These are phyloP conservation scores for Leccinum proximum DNA, from an alignment of 1,284 basidiomycete species.

Conservation along the genomic window DNA sequence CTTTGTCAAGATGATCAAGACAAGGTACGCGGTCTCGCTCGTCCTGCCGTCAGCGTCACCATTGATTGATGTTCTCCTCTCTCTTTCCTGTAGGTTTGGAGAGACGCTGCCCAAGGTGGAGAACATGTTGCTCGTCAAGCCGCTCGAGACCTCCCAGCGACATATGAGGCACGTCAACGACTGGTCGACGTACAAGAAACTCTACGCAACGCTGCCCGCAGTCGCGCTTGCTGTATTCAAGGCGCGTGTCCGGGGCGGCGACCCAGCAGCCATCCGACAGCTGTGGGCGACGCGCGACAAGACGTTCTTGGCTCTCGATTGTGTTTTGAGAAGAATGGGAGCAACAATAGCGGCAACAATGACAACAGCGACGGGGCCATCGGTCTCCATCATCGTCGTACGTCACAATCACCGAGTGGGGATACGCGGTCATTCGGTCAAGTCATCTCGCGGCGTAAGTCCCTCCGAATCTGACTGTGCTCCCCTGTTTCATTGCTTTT, in stretches of 20 bases:
- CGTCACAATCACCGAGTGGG: constrained; percentile 57
- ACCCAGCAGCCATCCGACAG: constrained; percentile 61
- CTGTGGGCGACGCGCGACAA: constrained; percentile 72
- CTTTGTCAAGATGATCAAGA: constrained; percentile 79
- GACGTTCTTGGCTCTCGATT: constrained; percentile 72
- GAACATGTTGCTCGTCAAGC: constrained; percentile 60
- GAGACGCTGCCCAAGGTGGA: constrained; percentile 68
- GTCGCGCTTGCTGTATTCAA: constrained; percentile 69
- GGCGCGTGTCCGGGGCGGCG: constrained; percentile 63
- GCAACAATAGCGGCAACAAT: background rate
- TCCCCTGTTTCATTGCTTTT: too few species aligned
- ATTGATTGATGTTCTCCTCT: background rate
- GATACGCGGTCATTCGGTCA: constrained; percentile 76
- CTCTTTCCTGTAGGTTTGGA: constrained; percentile 46
- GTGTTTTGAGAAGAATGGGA: constrained; percentile 46
- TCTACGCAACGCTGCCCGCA: constrained; percentile 71
- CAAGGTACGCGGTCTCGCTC: constrained; percentile 41
- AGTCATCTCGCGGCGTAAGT: constrained; percentile 71
- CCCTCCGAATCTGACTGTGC: background rate
- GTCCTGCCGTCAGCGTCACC: background rate
- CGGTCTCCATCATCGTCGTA: background rate
- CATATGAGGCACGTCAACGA: constrained; percentile 72
- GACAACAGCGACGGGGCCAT: background rate
- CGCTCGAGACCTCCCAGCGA: constrained; percentile 66
- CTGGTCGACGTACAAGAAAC: constrained; percentile 67